Percentiles rank a stretch among this genome's conserved stretches.
Conservation (phyloP, 495 filamentous ascomycete species). For the Penicillium desertorum region DNA sequence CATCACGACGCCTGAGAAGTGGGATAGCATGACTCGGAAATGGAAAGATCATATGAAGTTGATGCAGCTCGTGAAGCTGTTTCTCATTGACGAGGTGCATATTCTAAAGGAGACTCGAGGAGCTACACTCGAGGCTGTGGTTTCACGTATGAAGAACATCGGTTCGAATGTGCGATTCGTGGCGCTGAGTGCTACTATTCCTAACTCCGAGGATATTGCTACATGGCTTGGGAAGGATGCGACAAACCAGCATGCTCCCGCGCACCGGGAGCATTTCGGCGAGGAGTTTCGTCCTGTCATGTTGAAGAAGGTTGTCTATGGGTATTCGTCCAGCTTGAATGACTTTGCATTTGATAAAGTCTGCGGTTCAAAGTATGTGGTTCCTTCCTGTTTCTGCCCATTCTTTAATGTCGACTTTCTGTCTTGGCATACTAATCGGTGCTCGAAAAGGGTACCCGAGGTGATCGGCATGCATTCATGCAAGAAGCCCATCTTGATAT, state of each 20-base stretch:
- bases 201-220: conserved; percentile 89
- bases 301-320: conserved; percentile 83
- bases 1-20: conserved; percentile 96
- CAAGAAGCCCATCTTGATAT: conserved; percentile 87
- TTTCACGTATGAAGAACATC: conserved; percentile 94
- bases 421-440: background rate
- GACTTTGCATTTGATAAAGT: conserved; percentile 86
- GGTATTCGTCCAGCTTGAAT: conserved; percentile 64
- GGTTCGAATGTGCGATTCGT: conserved; percentile 86
- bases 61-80: conserved; percentile 82
- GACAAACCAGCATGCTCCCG: conserved; percentile 64
- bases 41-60: conserved; percentile 89
- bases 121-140: conserved; percentile 90
- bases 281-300: conserved; percentile 90
- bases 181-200: conserved; percentile 89
- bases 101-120: conserved; percentile 88
- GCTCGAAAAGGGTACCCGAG: conserved; percentile 55
- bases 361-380: conserved; percentile 65
- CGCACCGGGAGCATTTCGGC: conserved; percentile 75
- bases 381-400: background rate
- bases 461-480: conserved; percentile 75
- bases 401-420: background rate
- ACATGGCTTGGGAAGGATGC: conserved; percentile 84
- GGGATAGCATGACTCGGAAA: conserved; percentile 95
- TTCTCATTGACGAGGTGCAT: conserved; percentile 96